A percentile compares a stretch with the other conserved stretches of the same genome.
Evolutionary conservation across 1,284 basidiomycete genomes (phyloP).

Genomic region (Irpex sp.): DNA sequence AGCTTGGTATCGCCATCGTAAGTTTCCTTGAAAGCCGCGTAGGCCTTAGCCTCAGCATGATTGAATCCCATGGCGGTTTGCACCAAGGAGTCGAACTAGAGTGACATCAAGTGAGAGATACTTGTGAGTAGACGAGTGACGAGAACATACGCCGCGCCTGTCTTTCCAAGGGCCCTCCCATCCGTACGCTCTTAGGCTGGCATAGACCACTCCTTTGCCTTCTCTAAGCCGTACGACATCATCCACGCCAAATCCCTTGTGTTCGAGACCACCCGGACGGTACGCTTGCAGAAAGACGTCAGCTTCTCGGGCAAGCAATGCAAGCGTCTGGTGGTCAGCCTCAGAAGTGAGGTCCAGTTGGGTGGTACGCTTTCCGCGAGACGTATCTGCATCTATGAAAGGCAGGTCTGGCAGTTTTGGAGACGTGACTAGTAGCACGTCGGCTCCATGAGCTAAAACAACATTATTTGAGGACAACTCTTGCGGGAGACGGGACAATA

Average conservation of each 20-base stretch:
- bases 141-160: slow-evolving; percentile 43
- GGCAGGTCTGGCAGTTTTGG: slow-evolving; percentile 54
- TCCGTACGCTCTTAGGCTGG: slow-evolving; percentile 57
- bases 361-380: slow-evolving; percentile 61
- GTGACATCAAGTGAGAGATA: neutral
- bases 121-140: neutral
- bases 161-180: slow-evolving; percentile 59
- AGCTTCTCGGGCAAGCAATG: slow-evolving; percentile 36
- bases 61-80: slow-evolving; percentile 68
- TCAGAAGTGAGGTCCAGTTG: slow-evolving; percentile 49
- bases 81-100: slow-evolving; percentile 64
- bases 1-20: slow-evolving; percentile 13
- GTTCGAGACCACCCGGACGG: slow-evolving; percentile 48
- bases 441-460: slow-evolving; percentile 51
- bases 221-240: slow-evolving; percentile 32
- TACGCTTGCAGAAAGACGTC: slow-evolving; percentile 71
- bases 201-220: slow-evolving; percentile 53
- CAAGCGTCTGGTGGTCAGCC: slow-evolving; percentile 33
- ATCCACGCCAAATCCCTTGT: slow-evolving; percentile 46
- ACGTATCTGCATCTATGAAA: slow-evolving; percentile 55
- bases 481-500: neutral
- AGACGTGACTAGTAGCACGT: slow-evolving; percentile 57
- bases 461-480: neutral
- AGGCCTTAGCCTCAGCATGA: slow-evolving; percentile 50
- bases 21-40: slow-evolving; percentile 27